phyloP scores from a whole-genome alignment of 1,284 basidiomycete genomes.

The Trichosporon sp. region DNA sequence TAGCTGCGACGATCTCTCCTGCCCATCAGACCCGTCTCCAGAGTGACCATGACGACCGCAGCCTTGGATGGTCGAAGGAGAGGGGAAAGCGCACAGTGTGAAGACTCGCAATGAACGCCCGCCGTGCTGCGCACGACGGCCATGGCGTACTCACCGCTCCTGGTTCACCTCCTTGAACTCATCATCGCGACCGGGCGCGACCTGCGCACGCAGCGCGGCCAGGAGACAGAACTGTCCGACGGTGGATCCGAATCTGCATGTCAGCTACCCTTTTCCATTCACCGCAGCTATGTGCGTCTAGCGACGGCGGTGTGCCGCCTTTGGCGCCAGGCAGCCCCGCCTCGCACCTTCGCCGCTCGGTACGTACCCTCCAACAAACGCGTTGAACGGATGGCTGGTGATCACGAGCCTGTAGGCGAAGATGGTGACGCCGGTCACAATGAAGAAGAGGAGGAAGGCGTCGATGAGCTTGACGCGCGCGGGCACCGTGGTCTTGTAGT shows the following conservation, averaged over 20 bases:
- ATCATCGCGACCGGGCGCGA: slow-evolving; percentile 67
- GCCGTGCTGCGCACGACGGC: too few relatives aligned
- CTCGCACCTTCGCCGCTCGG: too few relatives aligned
- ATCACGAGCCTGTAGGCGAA: slow-evolving; percentile 90
- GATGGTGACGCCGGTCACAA: slow-evolving; percentile 85
- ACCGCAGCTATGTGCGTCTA: too few relatives aligned
- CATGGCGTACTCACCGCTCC: slow-evolving; percentile 69
- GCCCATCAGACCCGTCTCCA: too few relatives aligned
- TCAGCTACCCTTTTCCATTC: slow-evolving; percentile 15
- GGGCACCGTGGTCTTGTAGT: slow-evolving; percentile 76
- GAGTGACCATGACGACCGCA: too few relatives aligned
- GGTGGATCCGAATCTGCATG: slow-evolving; percentile 78
- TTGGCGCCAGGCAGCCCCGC: too few relatives aligned
- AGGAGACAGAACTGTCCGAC: slow-evolving; percentile 97
- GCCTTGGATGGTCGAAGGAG: too few relatives aligned
- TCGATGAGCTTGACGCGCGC: slow-evolving; percentile 90
- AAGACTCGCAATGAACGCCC: too few relatives aligned
- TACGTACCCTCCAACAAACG: slow-evolving; percentile 84
- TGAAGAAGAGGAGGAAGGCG: slow-evolving; percentile 86
- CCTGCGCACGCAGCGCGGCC: slow-evolving; percentile 87
- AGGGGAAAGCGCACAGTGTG: too few relatives aligned
- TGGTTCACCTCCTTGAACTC: slow-evolving; percentile 90
- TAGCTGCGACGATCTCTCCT: too few relatives aligned
- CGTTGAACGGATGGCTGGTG: slow-evolving; percentile 95
- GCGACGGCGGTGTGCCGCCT: too few relatives aligned